phyloP scores from a whole-genome alignment of 1,284 basidiomycete genomes.

The Ustilago lituana region DNA sequence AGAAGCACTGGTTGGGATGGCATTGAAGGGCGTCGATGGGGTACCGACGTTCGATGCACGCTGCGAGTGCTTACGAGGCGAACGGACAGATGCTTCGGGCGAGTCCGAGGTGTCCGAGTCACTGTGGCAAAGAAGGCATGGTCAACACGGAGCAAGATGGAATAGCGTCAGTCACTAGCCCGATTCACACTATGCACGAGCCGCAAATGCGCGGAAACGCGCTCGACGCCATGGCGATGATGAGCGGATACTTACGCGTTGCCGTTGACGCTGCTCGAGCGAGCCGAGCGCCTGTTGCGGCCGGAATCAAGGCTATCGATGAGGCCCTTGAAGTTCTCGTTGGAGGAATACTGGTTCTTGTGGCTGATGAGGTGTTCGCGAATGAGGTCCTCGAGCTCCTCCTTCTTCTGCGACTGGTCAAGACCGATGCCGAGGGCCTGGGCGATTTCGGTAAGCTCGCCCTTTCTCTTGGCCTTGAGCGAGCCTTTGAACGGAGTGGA shows the following conservation, averaged over 20 bases:
- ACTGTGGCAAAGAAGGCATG: slow-evolving; percentile 10
- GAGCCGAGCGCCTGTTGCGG: slow-evolving; percentile 32
- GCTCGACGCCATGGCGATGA: no score
- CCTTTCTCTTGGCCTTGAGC: slow-evolving; percentile 57
- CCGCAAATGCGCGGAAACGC: no score
- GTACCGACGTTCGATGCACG: slow-evolving; percentile 37
- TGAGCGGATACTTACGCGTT: slow-evolving; percentile 25
- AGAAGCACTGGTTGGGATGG: slow-evolving; percentile 26
- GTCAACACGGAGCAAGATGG: neutral
- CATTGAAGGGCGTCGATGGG: slow-evolving; percentile 34
- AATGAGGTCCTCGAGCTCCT: slow-evolving; percentile 56
- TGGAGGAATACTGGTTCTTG: slow-evolving; percentile 37
- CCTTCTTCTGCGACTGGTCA: slow-evolving; percentile 43
- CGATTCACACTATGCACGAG: no score
- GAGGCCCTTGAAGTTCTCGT: slow-evolving; percentile 50
- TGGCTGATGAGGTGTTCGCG: slow-evolving; percentile 46
- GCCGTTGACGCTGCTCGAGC: slow-evolving; percentile 49
- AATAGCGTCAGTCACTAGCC: slow-evolving; percentile 4
- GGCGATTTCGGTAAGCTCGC: slow-evolving; percentile 57
- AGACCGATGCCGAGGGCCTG: slow-evolving; percentile 47
- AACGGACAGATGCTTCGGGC: slow-evolving; percentile 41
- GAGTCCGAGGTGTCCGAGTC: slow-evolving; percentile 57
- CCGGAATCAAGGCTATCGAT: slow-evolving; percentile 54
- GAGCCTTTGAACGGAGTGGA: slow-evolving; percentile 53
- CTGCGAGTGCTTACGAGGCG: slow-evolving; percentile 60